These are phyloP conservation scores for Fraxinus nigra DNA, from an alignment of 305 asterid genomes.

Conservation along the genomic window DNA sequence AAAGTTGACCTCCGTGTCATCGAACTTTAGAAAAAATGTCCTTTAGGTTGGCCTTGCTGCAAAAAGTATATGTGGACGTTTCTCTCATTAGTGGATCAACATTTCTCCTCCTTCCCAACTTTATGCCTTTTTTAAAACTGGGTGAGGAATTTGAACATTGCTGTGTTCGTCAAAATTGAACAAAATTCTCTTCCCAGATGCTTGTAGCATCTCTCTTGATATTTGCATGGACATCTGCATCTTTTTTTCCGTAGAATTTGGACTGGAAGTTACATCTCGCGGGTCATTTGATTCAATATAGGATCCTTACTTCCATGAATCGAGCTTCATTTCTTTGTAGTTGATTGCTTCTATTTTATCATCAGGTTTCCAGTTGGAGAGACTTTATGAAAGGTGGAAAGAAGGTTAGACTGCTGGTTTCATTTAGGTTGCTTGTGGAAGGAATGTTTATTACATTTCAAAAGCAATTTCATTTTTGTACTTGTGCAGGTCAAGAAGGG, in stretches of 20 bases:
- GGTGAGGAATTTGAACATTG: not conserved
- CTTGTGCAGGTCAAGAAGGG: constrained; percentile 76
- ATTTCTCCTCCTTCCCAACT: not conserved
- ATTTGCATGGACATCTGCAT: not conserved
- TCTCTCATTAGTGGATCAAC: not conserved
- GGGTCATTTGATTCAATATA: not conserved
- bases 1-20: not conserved
- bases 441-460: not conserved
- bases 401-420: constrained; percentile 48
- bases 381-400: constrained; percentile 97
- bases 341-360: not conserved
- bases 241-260: not conserved
- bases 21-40: not conserved
- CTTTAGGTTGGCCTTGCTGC: not conserved
- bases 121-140: not conserved
- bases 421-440: not conserved
- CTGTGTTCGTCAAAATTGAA: not conserved
- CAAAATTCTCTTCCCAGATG: not conserved
- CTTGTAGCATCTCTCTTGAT: not conserved
- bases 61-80: not conserved
- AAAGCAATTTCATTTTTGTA: not conserved
- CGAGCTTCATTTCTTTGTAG: not conserved
- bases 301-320: not conserved
- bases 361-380: constrained; percentile 98
- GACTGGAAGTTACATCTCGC: not conserved